Conservation (phyloP, 2,329 filamentous ascomycete species). For the Truncatella angustata region DNA sequence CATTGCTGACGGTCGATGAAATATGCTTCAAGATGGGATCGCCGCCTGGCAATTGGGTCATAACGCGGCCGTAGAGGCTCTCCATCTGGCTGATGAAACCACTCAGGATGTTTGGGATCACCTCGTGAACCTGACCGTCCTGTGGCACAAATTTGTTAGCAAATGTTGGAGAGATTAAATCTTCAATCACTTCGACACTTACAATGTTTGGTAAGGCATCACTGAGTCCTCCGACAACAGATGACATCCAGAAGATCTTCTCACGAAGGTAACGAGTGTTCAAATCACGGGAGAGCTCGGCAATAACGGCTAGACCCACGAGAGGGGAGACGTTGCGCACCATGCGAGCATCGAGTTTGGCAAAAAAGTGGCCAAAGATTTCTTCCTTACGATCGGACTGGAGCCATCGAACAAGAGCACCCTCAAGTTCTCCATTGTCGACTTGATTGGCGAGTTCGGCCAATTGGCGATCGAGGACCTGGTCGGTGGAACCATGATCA, state of each 20-base stretch:
- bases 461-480: slow-evolving; percentile 55
- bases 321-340: slow-evolving; percentile 59
- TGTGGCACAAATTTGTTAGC: not conserved
- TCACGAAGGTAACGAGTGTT: slow-evolving; percentile 51
- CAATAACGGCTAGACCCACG: slow-evolving; percentile 62
- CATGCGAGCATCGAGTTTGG: slow-evolving; percentile 49
- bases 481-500: slow-evolving; percentile 43
- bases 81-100: slow-evolving; percentile 52
- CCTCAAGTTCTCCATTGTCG: slow-evolving; percentile 58
- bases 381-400: slow-evolving; percentile 62
- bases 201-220: slow-evolving; percentile 48
- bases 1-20: slow-evolving; percentile 38
- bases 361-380: slow-evolving; percentile 57
- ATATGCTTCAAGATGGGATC: slow-evolving; percentile 49
- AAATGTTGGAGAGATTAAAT: not conserved
- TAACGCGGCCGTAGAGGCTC: slow-evolving; percentile 50
- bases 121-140: slow-evolving; percentile 45
- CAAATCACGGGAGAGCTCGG: slow-evolving; percentile 60
- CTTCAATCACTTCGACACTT: slow-evolving; percentile 30
- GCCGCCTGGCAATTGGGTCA: slow-evolving; percentile 39
- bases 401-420: slow-evolving; percentile 65
- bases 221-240: slow-evolving; percentile 54
- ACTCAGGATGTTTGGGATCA: slow-evolving; percentile 56
- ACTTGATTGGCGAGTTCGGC: slow-evolving; percentile 62
- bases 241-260: slow-evolving; percentile 60